Percentiles rank a stretch among this genome's conserved stretches.
phyloP scores from a whole-genome alignment of 345 rosid genomes.

The Salix purpurea region DNA sequence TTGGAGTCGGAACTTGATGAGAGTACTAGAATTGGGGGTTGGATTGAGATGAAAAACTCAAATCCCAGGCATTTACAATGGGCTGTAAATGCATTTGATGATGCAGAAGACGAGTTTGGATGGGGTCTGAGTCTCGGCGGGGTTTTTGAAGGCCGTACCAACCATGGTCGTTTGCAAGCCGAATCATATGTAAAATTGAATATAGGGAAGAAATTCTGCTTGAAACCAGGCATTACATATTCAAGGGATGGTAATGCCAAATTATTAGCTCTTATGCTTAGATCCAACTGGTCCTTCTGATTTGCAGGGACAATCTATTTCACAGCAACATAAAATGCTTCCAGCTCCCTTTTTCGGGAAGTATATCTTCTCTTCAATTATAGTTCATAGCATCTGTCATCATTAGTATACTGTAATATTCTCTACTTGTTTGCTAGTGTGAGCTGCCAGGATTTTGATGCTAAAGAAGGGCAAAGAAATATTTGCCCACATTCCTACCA shows the following conservation, averaged over 20 bases:
- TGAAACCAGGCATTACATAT: constrained; percentile 71
- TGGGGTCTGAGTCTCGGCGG: constrained; percentile 77
- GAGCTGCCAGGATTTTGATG: neutral
- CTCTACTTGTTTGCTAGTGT: neutral
- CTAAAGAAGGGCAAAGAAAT: no score
- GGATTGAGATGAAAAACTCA: constrained; percentile 67
- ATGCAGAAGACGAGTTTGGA: constrained; percentile 59
- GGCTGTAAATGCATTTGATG: constrained; percentile 56
- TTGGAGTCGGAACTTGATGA: constrained; percentile 64
- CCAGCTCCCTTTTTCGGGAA: no score
- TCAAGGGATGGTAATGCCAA: constrained; percentile 42
- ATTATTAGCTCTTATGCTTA: constrained; percentile 55
- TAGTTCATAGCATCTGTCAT: no score
- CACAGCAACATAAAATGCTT: no score
- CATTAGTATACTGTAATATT: neutral
- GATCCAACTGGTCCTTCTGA: constrained; percentile 75
- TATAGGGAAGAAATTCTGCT: constrained; percentile 41
- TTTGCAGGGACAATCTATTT: neutral
- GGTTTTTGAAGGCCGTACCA: constrained; percentile 33
- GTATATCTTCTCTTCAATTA: no score
- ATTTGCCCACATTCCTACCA: no score
- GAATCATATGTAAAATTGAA: constrained; percentile 62
- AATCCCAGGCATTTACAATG: constrained; percentile 45
- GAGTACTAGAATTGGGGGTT: constrained; percentile 52
- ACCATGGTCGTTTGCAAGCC: constrained; percentile 46